Evolutionary conservation across 108 stramenopile species (phyloP).

Genomic region (Phaeodactylum tricornutum): DNA sequence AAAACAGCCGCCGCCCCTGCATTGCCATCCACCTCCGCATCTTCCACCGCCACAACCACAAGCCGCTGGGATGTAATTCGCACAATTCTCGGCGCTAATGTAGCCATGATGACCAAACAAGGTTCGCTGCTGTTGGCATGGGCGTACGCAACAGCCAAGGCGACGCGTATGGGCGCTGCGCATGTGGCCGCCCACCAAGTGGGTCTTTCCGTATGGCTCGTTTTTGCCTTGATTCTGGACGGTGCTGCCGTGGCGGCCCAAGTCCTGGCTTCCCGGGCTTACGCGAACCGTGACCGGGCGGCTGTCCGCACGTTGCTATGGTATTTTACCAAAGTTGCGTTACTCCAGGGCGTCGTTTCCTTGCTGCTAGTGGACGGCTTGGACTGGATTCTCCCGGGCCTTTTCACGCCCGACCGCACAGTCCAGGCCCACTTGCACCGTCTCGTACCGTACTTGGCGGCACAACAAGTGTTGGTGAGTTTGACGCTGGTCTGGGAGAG

Average conservation of each 20-base stretch:
- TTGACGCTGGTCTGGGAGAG: constrained; percentile 37
- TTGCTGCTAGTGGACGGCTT: constrained; percentile 14
- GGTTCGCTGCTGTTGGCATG: constrained; percentile 39
- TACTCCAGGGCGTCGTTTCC: constrained; percentile 29
- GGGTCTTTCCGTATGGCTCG: constrained; percentile 42
- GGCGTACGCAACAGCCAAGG: constrained; percentile 45
- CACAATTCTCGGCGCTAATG: constrained; percentile 40
- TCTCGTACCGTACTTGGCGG: constrained; percentile 40
- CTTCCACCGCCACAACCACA: neutral
- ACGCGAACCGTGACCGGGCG: constrained; percentile 4
- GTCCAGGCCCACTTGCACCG: constrained; percentile 18
- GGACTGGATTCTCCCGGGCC: constrained; percentile 6
- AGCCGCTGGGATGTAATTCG: constrained; percentile 1
- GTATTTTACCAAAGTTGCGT: constrained; percentile 42
- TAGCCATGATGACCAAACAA: constrained; percentile 47
- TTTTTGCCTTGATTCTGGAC: constrained; percentile 45
- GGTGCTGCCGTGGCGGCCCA: constrained; percentile 49
- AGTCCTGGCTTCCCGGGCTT: constrained; percentile 35
- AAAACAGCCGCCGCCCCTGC: neutral
- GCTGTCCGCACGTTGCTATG: constrained; percentile 23
- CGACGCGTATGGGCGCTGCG: constrained; percentile 37
- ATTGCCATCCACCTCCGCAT: neutral
- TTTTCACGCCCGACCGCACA: constrained; percentile 28
- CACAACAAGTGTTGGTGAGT: constrained; percentile 41
- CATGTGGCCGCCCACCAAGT: constrained; percentile 65